These are phyloP conservation scores for Eustoma russellianum DNA, from an alignment of 257 asterid species.

Conservation along the genomic window DNA sequence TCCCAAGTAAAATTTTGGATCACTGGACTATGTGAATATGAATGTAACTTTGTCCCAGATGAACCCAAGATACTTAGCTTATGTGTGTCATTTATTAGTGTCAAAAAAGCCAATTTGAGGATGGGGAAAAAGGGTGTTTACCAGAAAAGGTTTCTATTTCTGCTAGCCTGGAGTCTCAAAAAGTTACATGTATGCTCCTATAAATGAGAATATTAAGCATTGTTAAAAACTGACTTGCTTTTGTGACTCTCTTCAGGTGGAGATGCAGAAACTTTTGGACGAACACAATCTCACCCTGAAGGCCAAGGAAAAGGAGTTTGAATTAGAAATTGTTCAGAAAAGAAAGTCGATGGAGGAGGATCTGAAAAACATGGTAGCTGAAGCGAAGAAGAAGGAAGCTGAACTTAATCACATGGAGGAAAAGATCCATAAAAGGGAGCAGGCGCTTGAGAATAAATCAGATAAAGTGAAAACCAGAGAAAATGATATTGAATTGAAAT, in stretches of 20 bases:
- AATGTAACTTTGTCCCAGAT: no score
- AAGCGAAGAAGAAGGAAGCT: constrained; percentile 70
- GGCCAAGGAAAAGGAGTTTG: constrained; percentile 64
- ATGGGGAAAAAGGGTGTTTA: no score
- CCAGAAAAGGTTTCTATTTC: no score
- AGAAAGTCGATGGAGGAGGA: constrained; percentile 55
- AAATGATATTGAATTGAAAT: constrained; percentile 48
- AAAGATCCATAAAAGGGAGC: constrained; percentile 74
- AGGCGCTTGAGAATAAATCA: constrained; percentile 61
- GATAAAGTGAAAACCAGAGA: constrained; percentile 77
- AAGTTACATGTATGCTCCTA: no score
- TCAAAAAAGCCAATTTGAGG: no score
- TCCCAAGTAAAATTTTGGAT: no score
- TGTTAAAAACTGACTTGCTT: background rate
- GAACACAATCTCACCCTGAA: constrained; percentile 57
- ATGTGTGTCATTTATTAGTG: no score
- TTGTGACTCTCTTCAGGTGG: constrained; percentile 42
- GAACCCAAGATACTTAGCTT: no score
- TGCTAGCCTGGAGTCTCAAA: no score
- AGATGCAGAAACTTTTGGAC: constrained; percentile 79
- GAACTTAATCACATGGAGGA: constrained; percentile 84
- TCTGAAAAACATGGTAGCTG: constrained; percentile 56
- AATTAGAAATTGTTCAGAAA: constrained; percentile 67
- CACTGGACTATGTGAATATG: no score
- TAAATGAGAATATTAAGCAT: background rate